Conservation (phyloP, 2,329 filamentous ascomycete species). For the Nannizzia gypsea region DNA sequence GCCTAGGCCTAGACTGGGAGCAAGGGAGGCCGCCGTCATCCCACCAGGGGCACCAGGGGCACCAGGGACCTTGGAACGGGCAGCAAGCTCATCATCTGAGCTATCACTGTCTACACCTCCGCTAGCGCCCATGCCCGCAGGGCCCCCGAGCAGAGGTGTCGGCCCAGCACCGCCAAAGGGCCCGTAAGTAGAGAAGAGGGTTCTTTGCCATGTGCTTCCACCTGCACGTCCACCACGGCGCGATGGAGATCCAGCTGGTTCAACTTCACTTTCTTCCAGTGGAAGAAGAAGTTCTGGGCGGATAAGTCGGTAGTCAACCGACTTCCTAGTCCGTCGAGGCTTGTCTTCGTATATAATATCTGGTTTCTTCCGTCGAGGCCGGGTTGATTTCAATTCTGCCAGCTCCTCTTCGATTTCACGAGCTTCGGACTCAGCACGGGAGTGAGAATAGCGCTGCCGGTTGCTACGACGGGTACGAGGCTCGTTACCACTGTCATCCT, state of each 20-base stretch:
- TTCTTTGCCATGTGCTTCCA: slow-evolving; percentile 57
- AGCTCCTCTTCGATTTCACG: slow-evolving; percentile 50
- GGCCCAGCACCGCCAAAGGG: slow-evolving; percentile 78
- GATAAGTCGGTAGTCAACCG: slow-evolving; percentile 77
- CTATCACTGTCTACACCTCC: slow-evolving; percentile 86
- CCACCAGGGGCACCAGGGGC: slow-evolving; percentile 53
- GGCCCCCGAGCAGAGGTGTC: slow-evolving; percentile 59
- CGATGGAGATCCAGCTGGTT: slow-evolving; percentile 55
- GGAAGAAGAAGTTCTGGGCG: slow-evolving; percentile 59
- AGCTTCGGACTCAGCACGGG: slow-evolving; percentile 39
- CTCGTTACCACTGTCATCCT: slow-evolving; percentile 34
- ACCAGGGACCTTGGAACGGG: slow-evolving; percentile 43
- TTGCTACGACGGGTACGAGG: slow-evolving; percentile 41
- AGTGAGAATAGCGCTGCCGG: slow-evolving; percentile 36
- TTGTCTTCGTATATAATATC: slow-evolving; percentile 31
- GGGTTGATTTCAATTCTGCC: slow-evolving; percentile 36
- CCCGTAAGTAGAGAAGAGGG: slow-evolving; percentile 76
- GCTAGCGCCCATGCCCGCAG: slow-evolving; percentile 55
- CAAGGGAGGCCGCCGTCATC: slow-evolving; percentile 45
- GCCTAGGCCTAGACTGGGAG: slow-evolving; percentile 43
- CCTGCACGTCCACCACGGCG: slow-evolving; percentile 54
- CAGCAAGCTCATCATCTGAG: slow-evolving; percentile 80
- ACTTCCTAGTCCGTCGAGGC: slow-evolving; percentile 47
- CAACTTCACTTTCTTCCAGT: slow-evolving; percentile 63
- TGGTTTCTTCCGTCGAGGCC: slow-evolving; percentile 28